Evolutionary conservation across 345 rosid species (phyloP), one percentile per base, ranked within the genome.

Genomic region (Theobroma cacao): DNA sequence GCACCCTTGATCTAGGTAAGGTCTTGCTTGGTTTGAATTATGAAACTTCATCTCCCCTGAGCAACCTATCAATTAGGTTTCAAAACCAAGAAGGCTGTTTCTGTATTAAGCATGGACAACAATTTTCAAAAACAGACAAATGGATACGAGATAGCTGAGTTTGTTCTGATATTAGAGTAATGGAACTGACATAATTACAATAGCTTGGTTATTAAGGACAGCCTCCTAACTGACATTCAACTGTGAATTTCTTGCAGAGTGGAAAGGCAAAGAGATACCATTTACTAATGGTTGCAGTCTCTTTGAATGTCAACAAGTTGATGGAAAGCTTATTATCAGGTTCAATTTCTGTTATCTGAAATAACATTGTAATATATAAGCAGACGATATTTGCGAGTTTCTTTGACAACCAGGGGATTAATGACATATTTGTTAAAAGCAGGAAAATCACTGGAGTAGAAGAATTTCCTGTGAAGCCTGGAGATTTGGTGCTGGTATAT

Each of bases 391-490:
- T n/a, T 66, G 2, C 38, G 20, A 41, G 10, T 67, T 67, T 2
- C 28, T 67, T 22, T 40, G 45, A 9, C 26, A 40, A 22, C 47
- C n/a, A 38, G 14, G 15, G 31, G 13, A 11, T 58, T 58, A 58
- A 58, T 67, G 18, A 67, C 72, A 67, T n/a, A 28, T 20, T 41
- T 41, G 20, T 41, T 61, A 26, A 61, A 20, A 0, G 72, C 66
- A 77, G 80, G 56, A 69, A 77, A 77, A 77, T 77, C 15, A 38
- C 56, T 13, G 80, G 80, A 77, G 56, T 77, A 10, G 75, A 77
- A 45, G 75, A 77, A 58, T 52, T 77, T 26, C 75, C 80, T 7
- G 68, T 69, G 41, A 77, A 55, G 40, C 80, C 80, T 38, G 75
- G 75, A 20, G 80, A 77, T 41, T 41, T 56, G n/a, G 47, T 77